Percentiles rank a stretch among this genome's conserved stretches.
These are phyloP conservation scores for Paramecium caudatum DNA, from an alignment of 73 alveolate species.

Conservation along the genomic window DNA sequence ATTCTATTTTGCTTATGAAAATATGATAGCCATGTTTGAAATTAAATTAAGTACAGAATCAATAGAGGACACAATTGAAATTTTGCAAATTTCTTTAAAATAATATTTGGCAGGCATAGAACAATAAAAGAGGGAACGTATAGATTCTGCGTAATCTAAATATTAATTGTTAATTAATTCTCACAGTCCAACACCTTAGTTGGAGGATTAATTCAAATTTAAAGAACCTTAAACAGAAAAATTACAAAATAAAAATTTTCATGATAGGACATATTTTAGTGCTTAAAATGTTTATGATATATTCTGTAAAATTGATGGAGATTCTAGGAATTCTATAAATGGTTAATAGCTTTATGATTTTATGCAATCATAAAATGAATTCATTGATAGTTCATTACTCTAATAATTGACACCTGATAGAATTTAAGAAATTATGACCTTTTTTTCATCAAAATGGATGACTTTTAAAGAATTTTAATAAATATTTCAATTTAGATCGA, in stretches of 20 bases:
- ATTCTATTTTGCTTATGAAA: constrained; percentile 58
- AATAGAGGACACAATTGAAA: constrained; percentile 59
- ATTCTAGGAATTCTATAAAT: not conserved
- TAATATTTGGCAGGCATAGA: constrained; percentile 10
- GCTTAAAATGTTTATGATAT: not conserved
- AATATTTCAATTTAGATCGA: constrained; percentile 39
- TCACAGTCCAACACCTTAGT: constrained; percentile 16
- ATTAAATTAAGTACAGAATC: constrained; percentile 12
- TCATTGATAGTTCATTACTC: constrained; percentile 29
- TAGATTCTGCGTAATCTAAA: constrained; percentile 35
- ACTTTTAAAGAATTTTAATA: constrained; percentile 29
- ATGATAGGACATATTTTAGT: constrained; percentile 55
- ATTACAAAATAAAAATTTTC: constrained; percentile 15
- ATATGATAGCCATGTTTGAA: constrained; percentile 21
- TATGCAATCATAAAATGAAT: not conserved
- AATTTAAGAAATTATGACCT: not conserved
- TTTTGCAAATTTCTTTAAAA: not conserved
- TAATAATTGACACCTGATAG: not conserved
- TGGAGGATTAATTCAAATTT: constrained; percentile 37
- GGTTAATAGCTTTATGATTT: constrained; percentile 34
- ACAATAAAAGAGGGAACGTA: not conserved
- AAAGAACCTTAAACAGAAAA: constrained; percentile 11
- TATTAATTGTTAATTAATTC: constrained; percentile 4
- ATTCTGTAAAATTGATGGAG: not conserved
- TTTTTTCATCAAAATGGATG: not conserved